Evolutionary conservation across 2,329 filamentous ascomycete genomes (phyloP), one percentile per base, ranked within the genome.

Genomic region (Penicillium sp.): DNA sequence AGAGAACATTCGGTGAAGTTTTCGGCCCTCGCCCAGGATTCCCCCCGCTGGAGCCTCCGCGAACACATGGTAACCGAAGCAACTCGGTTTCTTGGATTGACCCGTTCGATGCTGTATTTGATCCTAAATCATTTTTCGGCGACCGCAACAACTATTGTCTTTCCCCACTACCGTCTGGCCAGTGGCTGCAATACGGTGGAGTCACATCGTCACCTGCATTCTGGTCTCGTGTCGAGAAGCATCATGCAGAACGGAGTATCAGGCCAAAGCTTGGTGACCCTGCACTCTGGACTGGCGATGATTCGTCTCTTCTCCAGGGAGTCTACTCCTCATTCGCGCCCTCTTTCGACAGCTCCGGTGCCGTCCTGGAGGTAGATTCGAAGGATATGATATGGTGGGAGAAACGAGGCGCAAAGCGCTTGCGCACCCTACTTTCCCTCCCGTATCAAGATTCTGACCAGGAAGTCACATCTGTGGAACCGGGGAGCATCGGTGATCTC

Each of bases 271-370:
- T 61, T 44, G 62, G 64, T 13, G 66, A 69, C 46, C 54, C 62
- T 29, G 56, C 60, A 27, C 49, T 62, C 46, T 66, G 57, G 58
- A 61, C 56, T 39, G 65, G 67, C 7, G 63, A 69, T 40, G 64
- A 68, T 33, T 57, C 68, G 3, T 63, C 68, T 42, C 51, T 72
- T 28, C 68, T 75, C 42, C 70, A 70, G 41, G 68, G 72, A 28
- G 70, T 71, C 18, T 78, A 75, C 53, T 76, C 75, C 3, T 76
- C 74, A 9, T 78, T 78, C 64, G 75, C 74, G 3, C 75, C 75
- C 7, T 68, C 67, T 23, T 71, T 68, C 48, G 75, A 78, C 53
- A 76, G 74, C 52, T 69, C 72, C 6, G 67, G 65, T 1, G 66
- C 74, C 12, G 58, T 76, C 38, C 54, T 76, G n/a, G 66, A 73